Percentiles rank a stretch among this genome's conserved stretches.
phyloP scores from a whole-genome alignment of 192 early-diverging fungal genomes.

The Funneliformis mosseae region DNA sequence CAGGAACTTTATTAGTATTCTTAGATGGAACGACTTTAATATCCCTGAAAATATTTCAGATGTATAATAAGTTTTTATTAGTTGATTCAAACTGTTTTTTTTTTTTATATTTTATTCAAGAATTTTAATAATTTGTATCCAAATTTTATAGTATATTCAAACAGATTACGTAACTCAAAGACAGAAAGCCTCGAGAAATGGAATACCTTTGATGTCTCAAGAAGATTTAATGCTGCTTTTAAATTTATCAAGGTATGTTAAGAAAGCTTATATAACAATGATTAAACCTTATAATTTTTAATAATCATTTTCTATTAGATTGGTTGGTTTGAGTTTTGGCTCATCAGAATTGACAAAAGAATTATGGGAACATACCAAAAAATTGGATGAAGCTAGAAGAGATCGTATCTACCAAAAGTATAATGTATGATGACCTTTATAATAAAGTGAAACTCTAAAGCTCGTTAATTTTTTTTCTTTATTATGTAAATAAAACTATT shows the following conservation, averaged over 20 bases:
- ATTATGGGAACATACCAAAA: constrained; percentile 41
- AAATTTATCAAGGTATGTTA: constrained; percentile 43
- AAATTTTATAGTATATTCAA: constrained; percentile 42
- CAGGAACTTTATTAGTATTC: constrained; percentile 60
- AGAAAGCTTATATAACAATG: neutral
- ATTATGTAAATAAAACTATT: no score
- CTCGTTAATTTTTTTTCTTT: no score
- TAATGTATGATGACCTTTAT: neutral
- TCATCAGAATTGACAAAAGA: constrained; percentile 39
- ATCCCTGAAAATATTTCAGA: constrained; percentile 67
- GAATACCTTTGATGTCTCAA: constrained; percentile 36
- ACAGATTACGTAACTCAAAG: constrained; percentile 43
- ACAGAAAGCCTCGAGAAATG: constrained; percentile 32
- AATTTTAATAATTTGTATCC: neutral
- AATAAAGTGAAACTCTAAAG: no score
- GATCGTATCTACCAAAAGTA: neutral
- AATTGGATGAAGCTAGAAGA: constrained; percentile 38
- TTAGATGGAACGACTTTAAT: constrained; percentile 55
- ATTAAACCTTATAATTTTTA: neutral
- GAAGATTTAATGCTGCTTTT: constrained; percentile 47
- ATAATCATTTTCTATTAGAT: constrained; percentile 24
- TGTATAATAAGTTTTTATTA: constrained; percentile 30
- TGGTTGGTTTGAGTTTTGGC: constrained; percentile 48
- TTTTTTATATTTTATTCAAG: neutral
- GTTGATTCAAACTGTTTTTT: neutral